These are phyloP conservation scores for Calophaca sinica DNA, from an alignment of 306 rosid species.

Conservation along the genomic window DNA sequence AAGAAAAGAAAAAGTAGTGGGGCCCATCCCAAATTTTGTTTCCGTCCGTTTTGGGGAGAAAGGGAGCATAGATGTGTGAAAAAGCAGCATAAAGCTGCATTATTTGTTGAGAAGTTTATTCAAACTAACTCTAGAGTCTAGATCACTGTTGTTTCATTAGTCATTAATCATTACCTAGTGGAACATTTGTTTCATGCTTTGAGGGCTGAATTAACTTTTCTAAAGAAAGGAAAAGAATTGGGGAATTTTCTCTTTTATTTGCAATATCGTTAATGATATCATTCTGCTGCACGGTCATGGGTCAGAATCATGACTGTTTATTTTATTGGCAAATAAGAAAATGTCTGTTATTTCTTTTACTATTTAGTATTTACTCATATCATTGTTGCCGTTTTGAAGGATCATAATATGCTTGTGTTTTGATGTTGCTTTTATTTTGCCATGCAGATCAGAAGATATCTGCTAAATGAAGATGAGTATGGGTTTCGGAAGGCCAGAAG, in stretches of 20 bases:
- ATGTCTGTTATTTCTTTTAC: conserved; percentile 29
- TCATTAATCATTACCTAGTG: too few relatives aligned
- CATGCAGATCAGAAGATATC: conserved; percentile 82
- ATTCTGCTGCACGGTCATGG: neutral
- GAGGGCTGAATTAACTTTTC: conserved; percentile 4
- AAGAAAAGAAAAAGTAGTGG: too few relatives aligned
- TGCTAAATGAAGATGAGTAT: conserved; percentile 83
- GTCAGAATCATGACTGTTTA: neutral
- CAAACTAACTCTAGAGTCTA: too few relatives aligned
- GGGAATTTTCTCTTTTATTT: conserved; percentile 11
- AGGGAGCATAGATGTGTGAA: too few relatives aligned
- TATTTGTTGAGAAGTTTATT: too few relatives aligned
- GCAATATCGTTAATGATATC: neutral
- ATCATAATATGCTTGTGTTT: conserved; percentile 27
- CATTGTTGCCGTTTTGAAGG: conserved; percentile 27
- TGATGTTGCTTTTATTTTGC: conserved; percentile 39
- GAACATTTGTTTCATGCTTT: too few relatives aligned
- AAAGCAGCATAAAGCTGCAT: too few relatives aligned
- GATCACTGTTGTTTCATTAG: too few relatives aligned
- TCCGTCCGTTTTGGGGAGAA: too few relatives aligned
- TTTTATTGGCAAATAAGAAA: neutral
- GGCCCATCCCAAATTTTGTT: too few relatives aligned
- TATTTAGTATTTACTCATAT: neutral
- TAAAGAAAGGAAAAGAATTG: neutral
- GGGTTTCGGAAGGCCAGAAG: conserved; percentile 86